A percentile compares a stretch with the other conserved stretches of the same genome.
Conservation (phyloP, 2,329 filamentous ascomycete species). For the Colletotrichum sp. region DNA sequence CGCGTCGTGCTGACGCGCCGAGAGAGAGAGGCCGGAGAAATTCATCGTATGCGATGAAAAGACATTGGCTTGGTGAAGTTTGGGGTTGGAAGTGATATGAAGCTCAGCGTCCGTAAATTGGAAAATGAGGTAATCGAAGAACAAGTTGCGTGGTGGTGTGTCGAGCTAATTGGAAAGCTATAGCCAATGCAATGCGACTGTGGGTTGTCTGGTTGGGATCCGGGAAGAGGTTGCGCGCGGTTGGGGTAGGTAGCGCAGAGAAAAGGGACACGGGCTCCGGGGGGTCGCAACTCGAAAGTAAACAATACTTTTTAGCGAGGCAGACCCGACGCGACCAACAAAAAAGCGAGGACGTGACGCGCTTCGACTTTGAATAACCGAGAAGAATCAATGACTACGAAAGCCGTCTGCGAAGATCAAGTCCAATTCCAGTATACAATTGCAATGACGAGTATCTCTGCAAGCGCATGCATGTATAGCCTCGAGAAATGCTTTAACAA, state of each 20-base stretch:
- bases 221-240: neutral
- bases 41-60: neutral
- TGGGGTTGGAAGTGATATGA: neutral
- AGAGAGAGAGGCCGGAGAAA: neutral
- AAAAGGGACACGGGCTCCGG: neutral
- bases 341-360: neutral
- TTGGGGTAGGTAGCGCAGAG: neutral
- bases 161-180: neutral
- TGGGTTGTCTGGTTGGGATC: neutral
- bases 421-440: neutral
- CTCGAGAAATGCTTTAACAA: neutral
- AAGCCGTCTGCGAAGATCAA: neutral
- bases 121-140: neutral
- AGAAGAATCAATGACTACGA: neutral
- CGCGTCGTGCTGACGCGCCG: neutral
- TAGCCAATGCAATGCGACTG: constrained; percentile 1
- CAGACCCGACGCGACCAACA: neutral
- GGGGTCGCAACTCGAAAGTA: neutral
- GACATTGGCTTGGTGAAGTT: neutral
- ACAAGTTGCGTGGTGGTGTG: neutral
- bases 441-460: neutral
- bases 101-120: neutral
- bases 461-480: neutral
- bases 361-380: neutral
- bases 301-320: neutral